Percentiles rank a stretch among this genome's conserved stretches.
phyloP scores from a whole-genome alignment of 371 early-diverging fungal genomes.

The Furculomyces boomerangus region DNA sequence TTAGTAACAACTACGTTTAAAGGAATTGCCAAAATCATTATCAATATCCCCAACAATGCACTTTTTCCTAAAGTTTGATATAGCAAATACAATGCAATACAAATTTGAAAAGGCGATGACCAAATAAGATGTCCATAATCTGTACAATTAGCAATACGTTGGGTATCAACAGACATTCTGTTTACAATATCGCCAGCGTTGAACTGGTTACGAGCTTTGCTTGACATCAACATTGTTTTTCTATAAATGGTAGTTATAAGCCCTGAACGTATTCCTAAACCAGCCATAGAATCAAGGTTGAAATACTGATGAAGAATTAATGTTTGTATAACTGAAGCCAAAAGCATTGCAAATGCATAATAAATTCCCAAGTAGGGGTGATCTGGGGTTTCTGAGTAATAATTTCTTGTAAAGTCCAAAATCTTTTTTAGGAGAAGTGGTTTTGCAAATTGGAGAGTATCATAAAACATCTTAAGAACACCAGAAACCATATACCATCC shows the following conservation, averaged over 20 bases:
- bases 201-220: conserved; percentile 49
- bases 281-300: conserved; percentile 51
- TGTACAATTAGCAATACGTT: conserved; percentile 39
- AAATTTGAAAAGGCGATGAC: conserved; percentile 76
- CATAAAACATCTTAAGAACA: conserved; percentile 49
- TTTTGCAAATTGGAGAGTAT: conserved; percentile 59
- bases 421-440: conserved; percentile 53
- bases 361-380: conserved; percentile 33
- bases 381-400: conserved; percentile 13
- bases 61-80: conserved; percentile 63
- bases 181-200: conserved; percentile 73
- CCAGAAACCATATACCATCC: conserved; percentile 28
- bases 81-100: conserved; percentile 53
- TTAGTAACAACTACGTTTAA: conserved; percentile 35
- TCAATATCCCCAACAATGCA: conserved; percentile 64
- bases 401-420: conserved; percentile 42
- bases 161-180: conserved; percentile 64
- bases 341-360: conserved; percentile 45
- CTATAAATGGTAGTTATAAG: conserved; percentile 71
- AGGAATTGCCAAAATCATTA: conserved; percentile 57
- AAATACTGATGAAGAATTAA: conserved; percentile 78
- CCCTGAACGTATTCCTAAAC: conserved; percentile 62
- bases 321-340: conserved; percentile 55
- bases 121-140: conserved; percentile 56
- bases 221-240: conserved; percentile 62